A percentile compares a stretch with the other conserved stretches of the same genome.
phyloP scores from a whole-genome alignment of 768 basidiomycete species.

The Dioszegia aurantiaca region DNA sequence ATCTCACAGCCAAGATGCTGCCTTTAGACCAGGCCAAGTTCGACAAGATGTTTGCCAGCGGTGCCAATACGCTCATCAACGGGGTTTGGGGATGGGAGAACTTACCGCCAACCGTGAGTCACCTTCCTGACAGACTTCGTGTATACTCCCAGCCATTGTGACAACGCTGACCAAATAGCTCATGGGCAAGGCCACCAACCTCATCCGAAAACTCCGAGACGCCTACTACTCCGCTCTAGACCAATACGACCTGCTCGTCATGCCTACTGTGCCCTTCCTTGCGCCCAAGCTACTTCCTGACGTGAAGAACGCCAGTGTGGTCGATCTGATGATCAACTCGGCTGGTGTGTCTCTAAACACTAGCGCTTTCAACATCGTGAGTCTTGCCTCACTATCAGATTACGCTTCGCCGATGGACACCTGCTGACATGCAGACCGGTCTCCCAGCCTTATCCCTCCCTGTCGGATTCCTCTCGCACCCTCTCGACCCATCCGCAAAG shows the following conservation, averaged over 20 bases:
- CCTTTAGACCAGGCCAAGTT: constrained; percentile 54
- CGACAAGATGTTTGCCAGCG: constrained; percentile 44
- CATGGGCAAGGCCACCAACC: constrained; percentile 54
- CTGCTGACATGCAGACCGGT: constrained; percentile 34
- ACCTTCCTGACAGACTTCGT: too few species aligned
- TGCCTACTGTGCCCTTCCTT: constrained; percentile 50
- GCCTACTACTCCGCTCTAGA: constrained; percentile 51
- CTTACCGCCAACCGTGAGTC: constrained; percentile 30
- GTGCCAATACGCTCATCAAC: constrained; percentile 24
- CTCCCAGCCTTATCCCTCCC: constrained; percentile 57
- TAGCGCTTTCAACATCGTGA: constrained; percentile 28
- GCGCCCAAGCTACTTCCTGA: constrained; percentile 18
- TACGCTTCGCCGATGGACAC: neutral
- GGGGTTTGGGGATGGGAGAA: constrained; percentile 29
- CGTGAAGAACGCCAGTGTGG: constrained; percentile 37
- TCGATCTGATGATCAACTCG: constrained; percentile 37
- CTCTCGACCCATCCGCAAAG: constrained; percentile 16
- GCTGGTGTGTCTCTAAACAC: constrained; percentile 38
- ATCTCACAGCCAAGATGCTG: constrained; percentile 43
- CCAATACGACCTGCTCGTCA: constrained; percentile 52
- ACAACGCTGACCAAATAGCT: constrained; percentile 1
- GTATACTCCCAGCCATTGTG: too few species aligned
- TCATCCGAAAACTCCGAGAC: constrained; percentile 53
- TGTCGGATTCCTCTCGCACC: constrained; percentile 52
- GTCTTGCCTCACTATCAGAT: constrained; percentile 13